Evolutionary conservation across 1,284 basidiomycete genomes (phyloP).

Genomic region (Heterobasidion occidentale): DNA sequence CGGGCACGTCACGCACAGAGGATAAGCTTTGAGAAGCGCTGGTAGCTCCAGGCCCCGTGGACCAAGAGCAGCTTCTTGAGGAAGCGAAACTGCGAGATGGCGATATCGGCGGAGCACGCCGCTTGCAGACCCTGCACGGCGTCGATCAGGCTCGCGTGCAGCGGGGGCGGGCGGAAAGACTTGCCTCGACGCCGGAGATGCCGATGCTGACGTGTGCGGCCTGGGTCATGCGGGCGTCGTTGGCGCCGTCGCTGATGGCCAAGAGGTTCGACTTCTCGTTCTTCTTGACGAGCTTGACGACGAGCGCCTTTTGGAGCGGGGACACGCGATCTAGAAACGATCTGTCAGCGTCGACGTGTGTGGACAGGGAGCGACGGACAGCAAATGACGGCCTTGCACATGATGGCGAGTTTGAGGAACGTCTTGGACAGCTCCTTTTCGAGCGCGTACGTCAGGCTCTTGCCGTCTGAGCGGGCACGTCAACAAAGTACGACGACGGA

Average conservation of each 20-base stretch:
- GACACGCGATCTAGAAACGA: slow-evolving; percentile 81
- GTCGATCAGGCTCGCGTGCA: no score
- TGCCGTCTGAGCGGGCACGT: no score
- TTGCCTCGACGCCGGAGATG: slow-evolving; percentile 90
- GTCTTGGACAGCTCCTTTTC: no score
- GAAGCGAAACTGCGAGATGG: slow-evolving; percentile 97
- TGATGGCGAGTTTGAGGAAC: no score
- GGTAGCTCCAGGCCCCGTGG: no score
- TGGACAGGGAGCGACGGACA: slow-evolving; percentile 14
- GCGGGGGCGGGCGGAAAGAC: slow-evolving; percentile 17
- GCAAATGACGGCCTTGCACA: no score
- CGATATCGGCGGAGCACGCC: slow-evolving; percentile 92
- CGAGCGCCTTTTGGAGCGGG: slow-evolving; percentile 94
- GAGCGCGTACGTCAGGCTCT: no score
- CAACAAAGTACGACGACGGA: no score
- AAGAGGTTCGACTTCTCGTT: slow-evolving; percentile 90
- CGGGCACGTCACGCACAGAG: no score
- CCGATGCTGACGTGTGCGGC: slow-evolving; percentile 97
- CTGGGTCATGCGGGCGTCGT: slow-evolving; percentile 96
- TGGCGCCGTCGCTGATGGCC: slow-evolving; percentile 96
- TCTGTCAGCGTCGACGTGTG: slow-evolving; percentile 1
- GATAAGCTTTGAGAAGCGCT: no score
- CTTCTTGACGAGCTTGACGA: slow-evolving; percentile 98
- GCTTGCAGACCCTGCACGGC: slow-evolving; percentile 82
- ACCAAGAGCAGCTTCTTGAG: slow-evolving; percentile 94